Evolutionary conservation across 805 yeast genomes (phyloP).

Genomic region (Candida maris): DNA sequence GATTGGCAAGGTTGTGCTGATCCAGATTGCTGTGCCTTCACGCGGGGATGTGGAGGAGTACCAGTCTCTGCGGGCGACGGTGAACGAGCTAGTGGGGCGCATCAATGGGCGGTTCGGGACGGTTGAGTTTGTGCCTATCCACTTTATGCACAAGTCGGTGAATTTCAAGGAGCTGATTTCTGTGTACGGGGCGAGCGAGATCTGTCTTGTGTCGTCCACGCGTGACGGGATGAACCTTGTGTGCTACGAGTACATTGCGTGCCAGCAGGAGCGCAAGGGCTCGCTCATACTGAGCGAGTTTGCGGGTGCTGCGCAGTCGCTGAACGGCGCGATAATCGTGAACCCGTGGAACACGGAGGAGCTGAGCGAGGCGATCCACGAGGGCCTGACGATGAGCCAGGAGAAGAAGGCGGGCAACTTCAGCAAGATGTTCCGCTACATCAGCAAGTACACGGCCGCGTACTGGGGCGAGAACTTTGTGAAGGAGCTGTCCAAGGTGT

Average conservation of each 20-base stretch:
- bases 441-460: constrained; percentile 89
- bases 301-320: constrained; percentile 98
- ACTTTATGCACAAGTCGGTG: constrained; percentile 88
- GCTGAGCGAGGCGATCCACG: constrained; percentile 77
- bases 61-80: constrained; percentile 87
- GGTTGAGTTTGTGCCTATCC: constrained; percentile 96
- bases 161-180: constrained; percentile 90
- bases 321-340: constrained; percentile 89
- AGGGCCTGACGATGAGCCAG: constrained; percentile 77
- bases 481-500: constrained; percentile 53
- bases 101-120: constrained; percentile 96
- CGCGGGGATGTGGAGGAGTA: constrained; percentile 98
- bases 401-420: constrained; percentile 80
- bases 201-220: constrained; percentile 88
- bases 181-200: constrained; percentile 80
- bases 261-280: constrained; percentile 81
- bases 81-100: constrained; percentile 93
- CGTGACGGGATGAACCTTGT: constrained; percentile 99
- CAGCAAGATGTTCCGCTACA: constrained; percentile 78
- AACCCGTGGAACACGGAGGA: constrained; percentile 99
- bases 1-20: constrained; percentile 94
- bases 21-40: constrained; percentile 96
- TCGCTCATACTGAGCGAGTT: constrained; percentile 86
- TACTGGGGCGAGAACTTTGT: constrained; percentile 98
- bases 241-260: constrained; percentile 93